Conservation (phyloP, 768 basidiomycete species). For the Lactarius vividus region DNA sequence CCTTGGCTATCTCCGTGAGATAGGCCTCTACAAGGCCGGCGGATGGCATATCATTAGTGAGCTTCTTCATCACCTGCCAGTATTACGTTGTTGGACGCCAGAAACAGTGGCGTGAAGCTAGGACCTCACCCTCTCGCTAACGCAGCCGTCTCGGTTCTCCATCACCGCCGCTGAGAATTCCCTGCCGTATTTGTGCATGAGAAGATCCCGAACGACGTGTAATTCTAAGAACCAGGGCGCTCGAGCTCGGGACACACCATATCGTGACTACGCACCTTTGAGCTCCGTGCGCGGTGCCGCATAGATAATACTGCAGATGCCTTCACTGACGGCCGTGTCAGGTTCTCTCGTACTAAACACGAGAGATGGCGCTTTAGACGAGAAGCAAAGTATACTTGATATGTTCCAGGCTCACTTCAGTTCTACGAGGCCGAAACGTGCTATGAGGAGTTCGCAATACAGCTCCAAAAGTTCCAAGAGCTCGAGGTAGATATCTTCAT, state of each 20-base stretch:
- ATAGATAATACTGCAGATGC: constrained; percentile 82
- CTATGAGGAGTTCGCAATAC: constrained; percentile 90
- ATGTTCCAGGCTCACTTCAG: constrained; percentile 56
- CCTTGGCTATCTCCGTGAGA: constrained; percentile 84
- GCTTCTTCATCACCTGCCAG: constrained; percentile 69
- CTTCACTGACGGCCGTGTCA: constrained; percentile 84
- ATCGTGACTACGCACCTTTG: constrained; percentile 54
- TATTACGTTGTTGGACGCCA: not conserved
- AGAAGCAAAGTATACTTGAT: not conserved
- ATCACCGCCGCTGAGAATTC: constrained; percentile 84
- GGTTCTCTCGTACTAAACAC: constrained; percentile 67
- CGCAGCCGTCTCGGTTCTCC: constrained; percentile 79
- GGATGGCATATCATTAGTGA: constrained; percentile 66
- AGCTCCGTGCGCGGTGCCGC: constrained; percentile 90
- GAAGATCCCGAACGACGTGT: constrained; percentile 84
- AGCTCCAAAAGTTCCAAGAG: constrained; percentile 90
- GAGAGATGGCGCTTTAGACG: not conserved
- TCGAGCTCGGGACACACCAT: not conserved
- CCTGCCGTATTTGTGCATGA: constrained; percentile 95
- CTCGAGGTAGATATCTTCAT: constrained; percentile 83
- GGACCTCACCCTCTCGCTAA: constrained; percentile 72
- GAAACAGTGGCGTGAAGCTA: not conserved
- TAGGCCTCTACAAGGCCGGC: constrained; percentile 81
- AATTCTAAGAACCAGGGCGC: constrained; percentile 55
- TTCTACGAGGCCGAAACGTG: constrained; percentile 90